Evolutionary conservation across 768 basidiomycete species (phyloP), one percentile per base, ranked within the genome.

Genomic region (Daedaleopsis sinensis): DNA sequence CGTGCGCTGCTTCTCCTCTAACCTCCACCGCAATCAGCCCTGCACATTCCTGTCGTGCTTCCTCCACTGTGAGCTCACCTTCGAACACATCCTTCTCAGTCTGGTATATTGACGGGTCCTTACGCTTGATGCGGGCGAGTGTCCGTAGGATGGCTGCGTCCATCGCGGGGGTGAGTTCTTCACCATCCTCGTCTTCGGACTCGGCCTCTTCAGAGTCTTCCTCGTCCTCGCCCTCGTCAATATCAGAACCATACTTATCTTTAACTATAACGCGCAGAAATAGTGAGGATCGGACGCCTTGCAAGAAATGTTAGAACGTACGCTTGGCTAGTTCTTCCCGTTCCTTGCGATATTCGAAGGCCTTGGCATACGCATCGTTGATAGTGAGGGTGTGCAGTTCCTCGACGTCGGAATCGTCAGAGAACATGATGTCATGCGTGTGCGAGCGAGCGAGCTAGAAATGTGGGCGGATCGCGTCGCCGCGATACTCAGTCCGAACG

Each of bases 101-200:
- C 61, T 92, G 81, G 68, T 99, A 98, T 35, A 99, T 96, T 0
- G 78, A 82, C 0, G 95, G 94, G 71, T 96, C 93, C 66, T 84
- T 90, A 56, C 82, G 81, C 71, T 85, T 85, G 57, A 98, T 97
- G 67, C 88, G 83, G 0, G 89, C 92, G 10, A 99, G 80, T 1
- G 94, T 98, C 51, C 94, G 81, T 43, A 98, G 81, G 67, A 98
- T 97, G 19, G 97, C 97, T 47, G 88, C 97, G 68, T 98, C 96
- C 52, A 98, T 85, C 0, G 88, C 89, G 5, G 95, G 94, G 0
- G 96, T 98, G 53, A 98, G 84, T 72, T 98, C 93, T 67, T 94
- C 93, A 15, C 95, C 97, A 59, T 96, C 91, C 70, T 95, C 92
- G 71, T 98, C 96, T 71, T 98, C 96, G 1, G 86, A 86, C 68